Evolutionary conservation across 176 grass and related monocot species (phyloP).

Genomic region (Oryza brachyantha): DNA sequence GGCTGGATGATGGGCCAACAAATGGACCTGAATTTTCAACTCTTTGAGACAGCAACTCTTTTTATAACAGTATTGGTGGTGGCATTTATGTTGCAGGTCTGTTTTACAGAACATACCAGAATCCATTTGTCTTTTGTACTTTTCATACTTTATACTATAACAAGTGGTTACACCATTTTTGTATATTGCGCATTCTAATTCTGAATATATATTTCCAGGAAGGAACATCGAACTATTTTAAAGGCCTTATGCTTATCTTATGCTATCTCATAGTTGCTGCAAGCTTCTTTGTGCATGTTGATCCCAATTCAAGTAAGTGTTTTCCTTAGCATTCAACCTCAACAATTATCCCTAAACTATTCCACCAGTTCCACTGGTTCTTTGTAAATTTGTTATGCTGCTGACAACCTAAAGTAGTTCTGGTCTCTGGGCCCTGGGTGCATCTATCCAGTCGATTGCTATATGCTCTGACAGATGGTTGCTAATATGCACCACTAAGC

Average conservation of each 20-base stretch:
- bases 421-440: neutral
- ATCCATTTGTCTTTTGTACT: slow-evolving; percentile 4
- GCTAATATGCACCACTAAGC: neutral
- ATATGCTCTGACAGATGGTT: neutral
- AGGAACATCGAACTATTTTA: slow-evolving; percentile 90
- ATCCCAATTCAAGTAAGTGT: slow-evolving; percentile 62
- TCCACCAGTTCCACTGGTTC: neutral
- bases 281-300: slow-evolving; percentile 89
- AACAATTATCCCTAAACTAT: slow-evolving; percentile 1
- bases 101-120: slow-evolving; percentile 2
- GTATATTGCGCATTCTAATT: neutral
- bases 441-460: neutral
- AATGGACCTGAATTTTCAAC: slow-evolving; percentile 99
- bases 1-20: slow-evolving; percentile 96
- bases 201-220: slow-evolving; percentile 51
- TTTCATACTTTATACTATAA: slow-evolving; percentile 11
- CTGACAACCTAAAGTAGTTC: slow-evolving; percentile 13
- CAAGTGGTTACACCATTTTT: neutral
- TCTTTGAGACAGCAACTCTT: slow-evolving; percentile 93
- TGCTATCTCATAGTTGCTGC: slow-evolving; percentile 87
- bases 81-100: slow-evolving; percentile 97
- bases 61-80: slow-evolving; percentile 94
- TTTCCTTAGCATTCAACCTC: slow-evolving; percentile 7
- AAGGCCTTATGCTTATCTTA: slow-evolving; percentile 87
- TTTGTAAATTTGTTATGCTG: neutral